Percentiles rank a stretch among this genome's conserved stretches.
These are phyloP conservation scores for Acanthamoeba castellanii DNA, from an alignment of 208 protist species.

Conservation along the genomic window DNA sequence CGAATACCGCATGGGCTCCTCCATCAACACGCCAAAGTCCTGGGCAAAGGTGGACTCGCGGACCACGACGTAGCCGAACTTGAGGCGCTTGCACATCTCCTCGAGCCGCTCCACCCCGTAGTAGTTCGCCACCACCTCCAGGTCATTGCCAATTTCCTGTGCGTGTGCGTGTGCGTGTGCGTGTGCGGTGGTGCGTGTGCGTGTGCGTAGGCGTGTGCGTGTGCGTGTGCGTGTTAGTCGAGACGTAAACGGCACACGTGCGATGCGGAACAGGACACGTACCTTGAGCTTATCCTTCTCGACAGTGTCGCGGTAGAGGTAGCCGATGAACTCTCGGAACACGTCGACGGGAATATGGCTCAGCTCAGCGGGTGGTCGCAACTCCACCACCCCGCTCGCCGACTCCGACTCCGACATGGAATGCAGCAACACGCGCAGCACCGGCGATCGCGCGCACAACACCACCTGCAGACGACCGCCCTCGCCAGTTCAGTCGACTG, in stretches of 20 bases:
- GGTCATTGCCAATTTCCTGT: not conserved
- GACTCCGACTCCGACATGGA: too few relatives aligned
- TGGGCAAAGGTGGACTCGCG: constrained; percentile 8
- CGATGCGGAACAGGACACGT: not conserved
- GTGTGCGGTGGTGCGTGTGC: too few relatives aligned
- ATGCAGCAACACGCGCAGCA: constrained; percentile 16
- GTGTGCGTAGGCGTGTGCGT: too few relatives aligned
- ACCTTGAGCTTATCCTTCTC: constrained; percentile 33
- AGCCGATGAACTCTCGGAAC: constrained; percentile 40
- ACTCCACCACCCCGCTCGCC: not conserved
- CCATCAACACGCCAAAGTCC: constrained; percentile 46
- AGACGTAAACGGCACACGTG: not conserved
- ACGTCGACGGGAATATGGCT: not conserved
- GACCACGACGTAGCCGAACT: constrained; percentile 3
- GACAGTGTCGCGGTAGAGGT: constrained; percentile 46
- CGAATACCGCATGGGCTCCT: constrained; percentile 27
- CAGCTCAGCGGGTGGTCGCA: constrained; percentile 8
- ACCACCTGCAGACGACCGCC: not conserved
- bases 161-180: too few relatives aligned
- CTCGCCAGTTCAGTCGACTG: not conserved
- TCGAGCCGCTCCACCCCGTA: constrained; percentile 20
- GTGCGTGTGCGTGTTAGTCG: not conserved
- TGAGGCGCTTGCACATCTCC: constrained; percentile 26
- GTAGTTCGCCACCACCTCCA: constrained; percentile 19
- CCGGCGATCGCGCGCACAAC: constrained; percentile 33